Evolutionary conservation across 1,139 yeast genomes (phyloP), one percentile per base, ranked within the genome.

Genomic region (Pichia sp.): DNA sequence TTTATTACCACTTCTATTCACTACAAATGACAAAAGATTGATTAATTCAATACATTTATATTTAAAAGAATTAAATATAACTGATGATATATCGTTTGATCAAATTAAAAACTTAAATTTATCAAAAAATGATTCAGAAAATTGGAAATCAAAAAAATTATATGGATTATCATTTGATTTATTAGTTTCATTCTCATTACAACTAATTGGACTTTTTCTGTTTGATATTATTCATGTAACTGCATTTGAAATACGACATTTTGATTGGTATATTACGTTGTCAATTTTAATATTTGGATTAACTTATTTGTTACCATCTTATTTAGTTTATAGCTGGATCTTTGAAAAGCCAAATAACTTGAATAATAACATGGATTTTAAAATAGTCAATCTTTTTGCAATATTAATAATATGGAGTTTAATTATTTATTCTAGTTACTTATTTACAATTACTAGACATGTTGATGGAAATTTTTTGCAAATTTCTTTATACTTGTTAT

Each of bases 401-500:
- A 41, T 50, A 6, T 38, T 55, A 5, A 10, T 36, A 0, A 4
- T 39, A 10, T 59, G 63, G 62, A 41, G 42, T 27, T 20, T 48
- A 9, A 30, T 45, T 2, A 47, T 57, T 4, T 44, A 44, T 30
- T 36, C 43, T 26, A 42, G 43, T 24, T 39, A 41, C 12, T 28
- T 33, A 39, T 31, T 38, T 11, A 37, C 42, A 16, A 39, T 36
- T 29, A 36, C 26, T 3, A 37, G n/a, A 22, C 45, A 35, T 8
- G 23, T 44, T 16, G 42, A 33, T 23, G 48, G 47, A 11, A 43
- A 48, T 22, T 50, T 57, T 24, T 38, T 54, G 26, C 55, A 55
- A 16, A 48, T 44, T 6, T 52, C 62, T 24, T 45, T 75, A 37
- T 72, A 70, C 51, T 73, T 75, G 50, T 58, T 76, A 23, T 68